phyloP scores from a whole-genome alignment of 768 basidiomycete genomes.

The Clavulina sp. region DNA sequence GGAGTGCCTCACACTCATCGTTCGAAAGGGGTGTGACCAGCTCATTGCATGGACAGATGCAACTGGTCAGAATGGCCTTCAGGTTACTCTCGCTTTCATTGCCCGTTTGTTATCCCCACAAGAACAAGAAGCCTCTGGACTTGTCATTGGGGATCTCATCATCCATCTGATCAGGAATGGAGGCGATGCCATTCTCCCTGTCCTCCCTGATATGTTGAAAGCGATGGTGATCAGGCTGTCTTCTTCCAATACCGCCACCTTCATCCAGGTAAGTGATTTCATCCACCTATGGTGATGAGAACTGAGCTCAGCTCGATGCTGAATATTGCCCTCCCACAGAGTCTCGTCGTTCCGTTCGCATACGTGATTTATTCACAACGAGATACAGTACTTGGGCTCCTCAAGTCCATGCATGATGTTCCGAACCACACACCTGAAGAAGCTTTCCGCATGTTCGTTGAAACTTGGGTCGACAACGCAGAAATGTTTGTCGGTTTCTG shows the following conservation, averaged over 20 bases:
- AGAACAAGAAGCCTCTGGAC: constrained; percentile 80
- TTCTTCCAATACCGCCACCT: constrained; percentile 76
- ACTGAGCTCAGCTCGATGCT: neutral
- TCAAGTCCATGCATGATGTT: constrained; percentile 61
- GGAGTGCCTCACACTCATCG: constrained; percentile 57
- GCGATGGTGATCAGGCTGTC: constrained; percentile 71
- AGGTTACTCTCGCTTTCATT: constrained; percentile 54
- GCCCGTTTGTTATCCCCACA: constrained; percentile 53
- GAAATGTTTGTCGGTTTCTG: constrained; percentile 93
- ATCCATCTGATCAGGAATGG: constrained; percentile 80
- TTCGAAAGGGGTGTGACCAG: constrained; percentile 76
- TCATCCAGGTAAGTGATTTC: constrained; percentile 48
- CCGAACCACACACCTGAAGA: constrained; percentile 34
- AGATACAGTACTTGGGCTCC: constrained; percentile 55
- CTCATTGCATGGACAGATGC: constrained; percentile 57
- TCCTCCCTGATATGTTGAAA: constrained; percentile 70
- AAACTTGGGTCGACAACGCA: constrained; percentile 88
- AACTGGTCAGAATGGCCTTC: constrained; percentile 55
- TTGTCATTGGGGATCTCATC: constrained; percentile 87
- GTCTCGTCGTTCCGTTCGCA: constrained; percentile 81
- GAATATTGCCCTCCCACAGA: constrained; percentile 26
- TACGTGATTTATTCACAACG: constrained; percentile 81
- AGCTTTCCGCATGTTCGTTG: constrained; percentile 74
- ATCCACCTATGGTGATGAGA: neutral
- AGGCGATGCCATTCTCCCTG: constrained; percentile 61